Evolutionary conservation across 2,329 filamentous ascomycete genomes (phyloP), one percentile per base, ranked within the genome.

Genomic region (Thermoascus crustaceus): DNA sequence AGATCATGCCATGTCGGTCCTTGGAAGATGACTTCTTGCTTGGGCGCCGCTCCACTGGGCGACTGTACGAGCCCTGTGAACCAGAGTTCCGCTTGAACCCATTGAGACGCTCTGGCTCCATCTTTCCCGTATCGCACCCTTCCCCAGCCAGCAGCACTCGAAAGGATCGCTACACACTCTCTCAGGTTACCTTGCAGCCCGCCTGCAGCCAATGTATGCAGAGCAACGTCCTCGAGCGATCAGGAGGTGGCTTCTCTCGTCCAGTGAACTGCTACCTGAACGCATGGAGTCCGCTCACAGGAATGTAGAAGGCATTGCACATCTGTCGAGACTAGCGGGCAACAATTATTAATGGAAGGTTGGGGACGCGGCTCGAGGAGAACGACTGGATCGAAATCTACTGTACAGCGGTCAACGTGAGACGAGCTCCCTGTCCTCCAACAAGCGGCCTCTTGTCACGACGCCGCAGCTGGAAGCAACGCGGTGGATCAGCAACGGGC

Each of bases 21-120:
- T 58, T 61, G 11, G 64, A 68, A 18, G 64, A 64, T 20, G 64
- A 65, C 42, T 68, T 67, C 45, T 67, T 68, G 52, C 64, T 68
- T 7, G 64, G 51, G 24, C 63, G 55, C 30, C 63, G 57, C 50
- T 66, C 62, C 40, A 67, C 54, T 20, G 61, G 60, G 37, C 61
- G 57, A 40, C 52, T 60, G 40, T 63, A 53, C 29, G 48, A 43
- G 37, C 55, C 57, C 34, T 62, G 57, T 33, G 60, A 58, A 42
- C 55, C 50, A 13, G 61, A 63, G 42, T 59, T 60, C 45, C 60
- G 56, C 45, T 61, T 61, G 42, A 53, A 53, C 21, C 55, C 57
- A 54, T 63, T 61, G 34, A 55, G 49, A 47, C 58, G 54, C 42
- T 64, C 62, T 45, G 58, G 45, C 43, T 64, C 62, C 62, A 66